phyloP scores from a whole-genome alignment of 169 alveolate species.

The Eimeria praecox region DNA sequence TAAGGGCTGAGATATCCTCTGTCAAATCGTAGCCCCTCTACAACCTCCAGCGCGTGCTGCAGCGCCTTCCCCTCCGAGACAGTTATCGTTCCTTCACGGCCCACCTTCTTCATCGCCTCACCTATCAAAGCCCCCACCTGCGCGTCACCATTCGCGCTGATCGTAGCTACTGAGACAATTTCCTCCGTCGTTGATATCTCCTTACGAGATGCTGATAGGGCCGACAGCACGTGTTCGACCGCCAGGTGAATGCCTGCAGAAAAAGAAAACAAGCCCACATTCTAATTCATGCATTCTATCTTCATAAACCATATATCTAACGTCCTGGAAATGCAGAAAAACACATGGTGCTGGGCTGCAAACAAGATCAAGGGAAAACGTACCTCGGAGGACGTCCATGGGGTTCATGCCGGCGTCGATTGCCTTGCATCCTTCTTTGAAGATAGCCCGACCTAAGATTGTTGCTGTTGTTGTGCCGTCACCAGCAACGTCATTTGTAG shows the following conservation, averaged over 20 bases:
- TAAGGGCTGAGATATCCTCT: constrained; percentile 99
- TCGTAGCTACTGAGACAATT: constrained; percentile 97
- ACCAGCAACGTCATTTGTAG: constrained; percentile 99
- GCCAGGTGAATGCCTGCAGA: constrained; percentile 94
- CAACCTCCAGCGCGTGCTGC: constrained; percentile 98
- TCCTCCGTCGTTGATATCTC: constrained; percentile 92
- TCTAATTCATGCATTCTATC: not conserved
- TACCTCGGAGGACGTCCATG: constrained; percentile 97
- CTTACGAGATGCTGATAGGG: constrained; percentile 90
- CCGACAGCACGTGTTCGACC: constrained; percentile 90
- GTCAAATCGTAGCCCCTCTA: constrained; percentile 99
- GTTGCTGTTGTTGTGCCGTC: constrained; percentile 99
- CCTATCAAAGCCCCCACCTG: constrained; percentile 98
- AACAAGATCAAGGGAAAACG: not conserved
- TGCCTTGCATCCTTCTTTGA: constrained; percentile 98
- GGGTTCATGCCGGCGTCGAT: constrained; percentile 99
- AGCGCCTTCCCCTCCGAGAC: constrained; percentile 99
- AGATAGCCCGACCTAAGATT: constrained; percentile 98
- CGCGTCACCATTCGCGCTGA: constrained; percentile 99
- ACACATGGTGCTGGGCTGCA: not conserved
- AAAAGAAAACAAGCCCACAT: not conserved
- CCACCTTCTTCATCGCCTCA: constrained; percentile 97
- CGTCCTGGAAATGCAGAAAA: not conserved
- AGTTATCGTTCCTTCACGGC: constrained; percentile 99
- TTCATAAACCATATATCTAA: not conserved